Conservation (phyloP, 345 rosid species). For the Eucalyptus guilfoylei region DNA sequence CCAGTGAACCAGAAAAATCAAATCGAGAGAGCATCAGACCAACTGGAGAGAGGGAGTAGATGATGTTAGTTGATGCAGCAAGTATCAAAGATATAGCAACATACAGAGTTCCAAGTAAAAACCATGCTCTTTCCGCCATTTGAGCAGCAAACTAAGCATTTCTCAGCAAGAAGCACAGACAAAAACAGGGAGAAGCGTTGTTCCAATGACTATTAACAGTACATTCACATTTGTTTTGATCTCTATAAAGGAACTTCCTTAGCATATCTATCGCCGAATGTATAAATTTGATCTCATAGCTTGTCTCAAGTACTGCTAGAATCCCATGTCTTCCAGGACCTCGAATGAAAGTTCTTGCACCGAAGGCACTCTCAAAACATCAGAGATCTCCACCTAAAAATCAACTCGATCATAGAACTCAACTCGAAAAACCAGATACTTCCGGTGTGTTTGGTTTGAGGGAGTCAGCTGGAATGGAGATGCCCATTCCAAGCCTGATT, state of each 20-base stretch:
- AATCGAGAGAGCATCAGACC: neutral
- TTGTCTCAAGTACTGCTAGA: neutral
- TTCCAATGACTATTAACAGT: neutral
- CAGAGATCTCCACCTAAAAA: neutral
- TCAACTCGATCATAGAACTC: neutral
- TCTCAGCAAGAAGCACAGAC: neutral
- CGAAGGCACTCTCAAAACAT: neutral
- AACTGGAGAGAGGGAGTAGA: neutral
- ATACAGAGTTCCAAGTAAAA: neutral
- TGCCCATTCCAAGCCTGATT: neutral
- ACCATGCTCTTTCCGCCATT: neutral
- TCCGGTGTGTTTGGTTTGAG: neutral
- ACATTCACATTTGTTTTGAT: neutral
- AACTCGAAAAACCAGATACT: neutral
- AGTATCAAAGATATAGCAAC: neutral
- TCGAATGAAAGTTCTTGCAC: neutral
- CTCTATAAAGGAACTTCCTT: neutral
- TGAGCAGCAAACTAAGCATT: neutral
- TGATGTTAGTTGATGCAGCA: neutral
- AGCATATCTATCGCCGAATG: neutral
- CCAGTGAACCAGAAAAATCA: neutral
- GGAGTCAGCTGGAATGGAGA: neutral
- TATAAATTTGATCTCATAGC: neutral
- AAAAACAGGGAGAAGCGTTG: neutral
- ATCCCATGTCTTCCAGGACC: neutral